Conservation (phyloP, 352 stramenopile genomes). For the Lagenidium giganteum region DNA sequence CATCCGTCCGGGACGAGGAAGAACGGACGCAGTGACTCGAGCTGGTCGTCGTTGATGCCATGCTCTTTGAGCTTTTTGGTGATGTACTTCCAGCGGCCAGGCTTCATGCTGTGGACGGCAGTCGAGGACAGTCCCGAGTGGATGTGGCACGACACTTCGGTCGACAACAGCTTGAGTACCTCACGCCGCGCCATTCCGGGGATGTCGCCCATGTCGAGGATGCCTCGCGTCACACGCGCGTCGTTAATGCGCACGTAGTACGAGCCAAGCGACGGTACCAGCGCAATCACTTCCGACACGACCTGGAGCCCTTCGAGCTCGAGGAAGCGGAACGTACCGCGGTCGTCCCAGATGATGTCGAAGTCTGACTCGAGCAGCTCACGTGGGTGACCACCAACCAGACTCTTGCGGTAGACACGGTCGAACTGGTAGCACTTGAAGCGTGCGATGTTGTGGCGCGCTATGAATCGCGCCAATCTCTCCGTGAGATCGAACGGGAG, state of each 20-base stretch:
- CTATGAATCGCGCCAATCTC: slow-evolving; percentile 73
- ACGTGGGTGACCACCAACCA: slow-evolving; percentile 68
- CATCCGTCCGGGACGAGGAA: slow-evolving; percentile 70
- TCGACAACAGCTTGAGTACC: slow-evolving; percentile 71
- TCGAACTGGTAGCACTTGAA: slow-evolving; percentile 86
- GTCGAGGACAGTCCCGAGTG: slow-evolving; percentile 57
- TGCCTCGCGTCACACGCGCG: slow-evolving; percentile 53
- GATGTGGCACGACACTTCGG: slow-evolving; percentile 63
- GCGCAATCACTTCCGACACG: slow-evolving; percentile 64
- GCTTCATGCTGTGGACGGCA: slow-evolving; percentile 48
- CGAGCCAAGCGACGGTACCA: slow-evolving; percentile 52
- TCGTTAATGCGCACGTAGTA: slow-evolving; percentile 84
- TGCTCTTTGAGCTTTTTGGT: slow-evolving; percentile 66
- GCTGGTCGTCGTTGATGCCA: slow-evolving; percentile 29
- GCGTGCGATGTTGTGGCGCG: slow-evolving; percentile 70
- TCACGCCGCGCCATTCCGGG: slow-evolving; percentile 47
- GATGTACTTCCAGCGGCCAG: slow-evolving; percentile 72
- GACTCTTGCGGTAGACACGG: slow-evolving; percentile 73
- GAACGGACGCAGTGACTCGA: slow-evolving; percentile 69
- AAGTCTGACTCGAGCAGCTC: slow-evolving; percentile 83
- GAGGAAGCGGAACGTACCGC: slow-evolving; percentile 51
- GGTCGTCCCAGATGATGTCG: slow-evolving; percentile 83
- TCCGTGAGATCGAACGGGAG: slow-evolving; percentile 84
- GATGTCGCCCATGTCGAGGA: slow-evolving; percentile 69
- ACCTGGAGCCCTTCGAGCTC: slow-evolving; percentile 77